Conservation (phyloP, 2,329 filamentous ascomycete genomes). For the Colletotrichum sp. region DNA sequence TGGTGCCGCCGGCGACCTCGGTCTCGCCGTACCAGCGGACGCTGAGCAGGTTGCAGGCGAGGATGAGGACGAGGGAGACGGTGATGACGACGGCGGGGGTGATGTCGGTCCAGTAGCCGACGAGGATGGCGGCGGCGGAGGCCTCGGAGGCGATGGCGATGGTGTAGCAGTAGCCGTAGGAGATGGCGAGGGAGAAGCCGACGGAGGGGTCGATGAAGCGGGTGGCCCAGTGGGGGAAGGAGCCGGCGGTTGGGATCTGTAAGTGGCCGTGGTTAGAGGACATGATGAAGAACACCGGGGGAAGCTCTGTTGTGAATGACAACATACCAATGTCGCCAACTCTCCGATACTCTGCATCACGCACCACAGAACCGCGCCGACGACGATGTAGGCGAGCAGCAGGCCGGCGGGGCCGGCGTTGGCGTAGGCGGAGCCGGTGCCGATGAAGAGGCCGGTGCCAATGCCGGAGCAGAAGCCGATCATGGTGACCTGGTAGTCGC, state of each 20-base stretch:
- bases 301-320: not conserved
- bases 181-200: constrained; percentile 51
- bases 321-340: constrained; percentile 35
- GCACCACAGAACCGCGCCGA: constrained; percentile 51
- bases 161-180: constrained; percentile 48
- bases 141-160: constrained; percentile 51
- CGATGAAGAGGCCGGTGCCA: constrained; percentile 53
- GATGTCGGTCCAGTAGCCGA: constrained; percentile 47
- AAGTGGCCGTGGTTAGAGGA: not conserved
- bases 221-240: constrained; percentile 28
- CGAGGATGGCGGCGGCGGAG: constrained; percentile 43
- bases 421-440: constrained; percentile 43
- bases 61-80: constrained; percentile 45
- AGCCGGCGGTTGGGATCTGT: constrained; percentile 22
- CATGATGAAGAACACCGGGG: no score
- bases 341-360: constrained; percentile 51
- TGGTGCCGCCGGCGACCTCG: constrained; percentile 45
- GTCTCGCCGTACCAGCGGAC: constrained; percentile 50
- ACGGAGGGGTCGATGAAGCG: constrained; percentile 45
- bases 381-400: constrained; percentile 47
- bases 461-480: constrained; percentile 52
- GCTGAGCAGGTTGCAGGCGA: constrained; percentile 42
- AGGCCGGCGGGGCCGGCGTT: constrained; percentile 47
- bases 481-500: constrained; percentile 53
- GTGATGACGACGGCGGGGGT: constrained; percentile 48